Percentiles rank a stretch among this genome's conserved stretches.
phyloP scores from a whole-genome alignment of 2,329 filamentous ascomycete genomes.

The Pseudomassariella vexata region DNA sequence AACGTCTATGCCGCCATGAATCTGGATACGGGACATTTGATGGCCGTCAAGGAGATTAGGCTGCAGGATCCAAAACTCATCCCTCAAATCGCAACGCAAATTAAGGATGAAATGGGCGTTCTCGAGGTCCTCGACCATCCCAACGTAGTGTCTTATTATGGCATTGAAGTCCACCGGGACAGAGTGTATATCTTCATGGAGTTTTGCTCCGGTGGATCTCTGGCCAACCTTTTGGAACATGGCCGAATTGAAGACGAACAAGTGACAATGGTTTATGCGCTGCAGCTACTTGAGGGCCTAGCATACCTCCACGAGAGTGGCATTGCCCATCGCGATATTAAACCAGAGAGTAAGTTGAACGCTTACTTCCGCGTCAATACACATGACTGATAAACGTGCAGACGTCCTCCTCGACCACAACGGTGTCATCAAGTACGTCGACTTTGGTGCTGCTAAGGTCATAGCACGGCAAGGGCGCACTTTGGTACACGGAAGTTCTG shows the following conservation, averaged over 20 bases:
- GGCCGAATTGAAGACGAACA: conserved; percentile 97
- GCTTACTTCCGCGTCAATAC: conserved; percentile 3
- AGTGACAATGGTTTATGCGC: conserved; percentile 91
- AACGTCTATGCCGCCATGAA: conserved; percentile 98
- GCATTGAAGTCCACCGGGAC: conserved; percentile 95
- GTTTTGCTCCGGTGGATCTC: conserved; percentile 91
- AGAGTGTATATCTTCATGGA: conserved; percentile 99
- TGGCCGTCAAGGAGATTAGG: conserved; percentile 98
- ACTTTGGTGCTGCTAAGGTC: conserved; percentile 95
- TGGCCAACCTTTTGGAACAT: conserved; percentile 86
- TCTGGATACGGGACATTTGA: conserved; percentile 87
- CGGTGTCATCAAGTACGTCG: conserved; percentile 97
- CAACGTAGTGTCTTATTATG: conserved; percentile 96
- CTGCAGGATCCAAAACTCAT: conserved; percentile 95
- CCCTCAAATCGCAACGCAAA: conserved; percentile 87
- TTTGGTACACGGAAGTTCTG: conserved; percentile 62
- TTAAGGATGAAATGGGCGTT: conserved; percentile 95
- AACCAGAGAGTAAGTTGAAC: conserved; percentile 77
- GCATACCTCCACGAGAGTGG: conserved; percentile 87
- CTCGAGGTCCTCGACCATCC: conserved; percentile 93
- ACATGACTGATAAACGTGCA: conserved; percentile 28
- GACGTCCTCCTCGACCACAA: conserved; percentile 96
- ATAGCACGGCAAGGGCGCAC: conserved; percentile 93
- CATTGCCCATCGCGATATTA: conserved; percentile 95
- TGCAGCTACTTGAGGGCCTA: conserved; percentile 90